phyloP scores from a whole-genome alignment of 164 flowering plant genomes.

The Umbellularia californica region DNA sequence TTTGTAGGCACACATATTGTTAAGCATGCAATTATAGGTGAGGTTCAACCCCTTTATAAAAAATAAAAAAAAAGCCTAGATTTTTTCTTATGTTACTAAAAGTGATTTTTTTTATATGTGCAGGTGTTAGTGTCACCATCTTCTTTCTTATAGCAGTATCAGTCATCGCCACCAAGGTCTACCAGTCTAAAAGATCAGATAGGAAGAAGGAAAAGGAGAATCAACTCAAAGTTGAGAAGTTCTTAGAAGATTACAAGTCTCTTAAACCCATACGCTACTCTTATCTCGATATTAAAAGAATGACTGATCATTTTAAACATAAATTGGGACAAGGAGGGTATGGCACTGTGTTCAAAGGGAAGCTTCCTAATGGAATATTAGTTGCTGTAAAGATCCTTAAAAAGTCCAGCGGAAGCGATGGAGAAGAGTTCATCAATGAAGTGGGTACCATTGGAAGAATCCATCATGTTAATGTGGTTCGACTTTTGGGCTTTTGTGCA shows the following conservation, averaged over 20 bases:
- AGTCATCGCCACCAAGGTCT: not conserved
- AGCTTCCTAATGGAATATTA: not conserved
- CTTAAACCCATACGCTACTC: constrained; percentile 1
- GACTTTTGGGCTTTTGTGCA: constrained; percentile 5
- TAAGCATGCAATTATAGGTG: too few relatives aligned
- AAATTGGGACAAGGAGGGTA: constrained; percentile 6
- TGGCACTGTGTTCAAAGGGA: constrained; percentile 7
- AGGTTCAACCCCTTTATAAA: too few relatives aligned
- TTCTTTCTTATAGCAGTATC: not conserved
- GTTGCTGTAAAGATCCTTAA: constrained; percentile 3
- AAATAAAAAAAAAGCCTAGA: too few relatives aligned
- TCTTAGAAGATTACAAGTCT: not conserved
- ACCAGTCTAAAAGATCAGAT: not conserved
- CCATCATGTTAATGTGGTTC: constrained; percentile 10
- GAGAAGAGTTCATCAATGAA: constrained; percentile 9
- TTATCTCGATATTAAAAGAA: not conserved
- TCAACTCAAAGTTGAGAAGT: constrained; percentile 1
- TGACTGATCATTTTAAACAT: not conserved
- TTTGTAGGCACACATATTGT: too few relatives aligned
- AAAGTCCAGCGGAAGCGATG: not conserved
- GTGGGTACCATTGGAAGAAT: constrained; percentile 11
- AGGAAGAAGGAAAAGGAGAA: not conserved
- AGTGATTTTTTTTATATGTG: not conserved
- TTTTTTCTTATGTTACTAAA: too few relatives aligned
- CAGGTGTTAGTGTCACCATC: not conserved